These are phyloP conservation scores for Pholiota conissans DNA, from an alignment of 768 basidiomycete species.

Conservation along the genomic window DNA sequence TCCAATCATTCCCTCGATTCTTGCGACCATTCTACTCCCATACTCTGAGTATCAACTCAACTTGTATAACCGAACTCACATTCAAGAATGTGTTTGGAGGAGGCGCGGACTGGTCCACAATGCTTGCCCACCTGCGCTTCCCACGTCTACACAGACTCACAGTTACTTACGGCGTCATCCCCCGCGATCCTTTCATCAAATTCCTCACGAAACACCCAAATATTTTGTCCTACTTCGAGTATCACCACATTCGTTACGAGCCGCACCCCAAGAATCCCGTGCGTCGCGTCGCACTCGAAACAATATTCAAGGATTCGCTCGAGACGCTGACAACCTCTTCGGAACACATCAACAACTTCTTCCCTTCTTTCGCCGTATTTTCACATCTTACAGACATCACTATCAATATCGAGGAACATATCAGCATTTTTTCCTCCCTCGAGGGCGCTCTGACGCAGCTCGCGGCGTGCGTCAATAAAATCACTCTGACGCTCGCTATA, in stretches of 20 bases:
- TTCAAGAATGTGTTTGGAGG: conserved; percentile 22
- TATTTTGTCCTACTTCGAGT: conserved; percentile 10
- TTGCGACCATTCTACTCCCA: conserved; percentile 20
- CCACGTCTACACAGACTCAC: conserved; percentile 11
- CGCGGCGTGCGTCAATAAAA: conserved; percentile 10
- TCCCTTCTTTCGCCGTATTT: conserved; percentile 13
- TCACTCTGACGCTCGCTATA: conserved; percentile 16
- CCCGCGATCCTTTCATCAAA: conserved; percentile 16
- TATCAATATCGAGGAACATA: conserved; percentile 15
- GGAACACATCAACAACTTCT: conserved; percentile 18
- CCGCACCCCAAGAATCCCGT: conserved; percentile 11
- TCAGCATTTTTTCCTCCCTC: conserved; percentile 10
- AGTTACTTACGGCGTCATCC: conserved; percentile 14
- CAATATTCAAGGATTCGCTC: background rate
- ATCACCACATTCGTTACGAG: conserved; percentile 21
- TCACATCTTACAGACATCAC: conserved; percentile 1
- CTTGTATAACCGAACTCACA: conserved; percentile 8
- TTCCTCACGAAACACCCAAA: conserved; percentile 17
- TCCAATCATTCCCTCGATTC: conserved; percentile 19
- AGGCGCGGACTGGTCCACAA: conserved; percentile 17
- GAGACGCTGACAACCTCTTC: conserved; percentile 12
- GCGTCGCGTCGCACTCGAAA: conserved; percentile 8
- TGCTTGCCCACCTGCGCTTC: conserved; percentile 13
- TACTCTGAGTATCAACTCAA: conserved; percentile 10
- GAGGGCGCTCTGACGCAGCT: conserved; percentile 16